These are phyloP conservation scores for Saturnispora quitensis DNA, from an alignment of 805 yeast genomes.

Conservation along the genomic window DNA sequence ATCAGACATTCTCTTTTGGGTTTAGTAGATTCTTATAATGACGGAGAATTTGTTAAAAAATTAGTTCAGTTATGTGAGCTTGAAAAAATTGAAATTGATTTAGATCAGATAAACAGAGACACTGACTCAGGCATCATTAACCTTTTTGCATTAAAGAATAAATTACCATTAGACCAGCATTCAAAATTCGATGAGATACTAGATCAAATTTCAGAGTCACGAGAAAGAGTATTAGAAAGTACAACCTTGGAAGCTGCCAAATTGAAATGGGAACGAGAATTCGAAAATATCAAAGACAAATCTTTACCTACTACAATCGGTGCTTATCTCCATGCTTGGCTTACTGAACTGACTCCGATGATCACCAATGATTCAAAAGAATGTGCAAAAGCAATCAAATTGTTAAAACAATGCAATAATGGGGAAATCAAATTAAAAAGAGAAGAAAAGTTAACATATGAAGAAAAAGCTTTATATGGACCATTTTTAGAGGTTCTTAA, in stretches of 20 bases:
- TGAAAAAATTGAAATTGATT: constrained; percentile 17
- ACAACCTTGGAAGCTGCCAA: constrained; percentile 79
- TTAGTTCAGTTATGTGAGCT: constrained; percentile 16
- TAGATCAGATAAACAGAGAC: constrained; percentile 8
- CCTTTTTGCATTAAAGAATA: constrained; percentile 57
- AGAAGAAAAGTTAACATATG: constrained; percentile 12
- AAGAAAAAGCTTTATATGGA: constrained; percentile 49
- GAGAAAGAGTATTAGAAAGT: constrained; percentile 71
- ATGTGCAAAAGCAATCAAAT: constrained; percentile 38
- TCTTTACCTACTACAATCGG: constrained; percentile 54
- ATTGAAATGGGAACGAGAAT: constrained; percentile 81
- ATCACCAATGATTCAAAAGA: constrained; percentile 56
- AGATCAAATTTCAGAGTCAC: constrained; percentile 59
- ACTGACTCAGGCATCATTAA: constrained; percentile 30
- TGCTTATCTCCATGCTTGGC: constrained; percentile 79
- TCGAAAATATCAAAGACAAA: constrained; percentile 37
- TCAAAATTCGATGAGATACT: constrained; percentile 55
- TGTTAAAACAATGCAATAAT: constrained; percentile 2
- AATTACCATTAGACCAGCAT: constrained; percentile 39
- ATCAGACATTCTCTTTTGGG: constrained; percentile 68
- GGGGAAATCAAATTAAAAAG: constrained; percentile 18
- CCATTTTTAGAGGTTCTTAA: constrained; percentile 67
- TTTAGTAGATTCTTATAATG: constrained; percentile 25
- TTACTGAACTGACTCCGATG: constrained; percentile 58
- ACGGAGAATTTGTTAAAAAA: constrained; percentile 19